Evolutionary conservation across 352 stramenopile species (phyloP), one percentile per base, ranked within the genome.

Genomic region (Globisporangium nagaii): DNA sequence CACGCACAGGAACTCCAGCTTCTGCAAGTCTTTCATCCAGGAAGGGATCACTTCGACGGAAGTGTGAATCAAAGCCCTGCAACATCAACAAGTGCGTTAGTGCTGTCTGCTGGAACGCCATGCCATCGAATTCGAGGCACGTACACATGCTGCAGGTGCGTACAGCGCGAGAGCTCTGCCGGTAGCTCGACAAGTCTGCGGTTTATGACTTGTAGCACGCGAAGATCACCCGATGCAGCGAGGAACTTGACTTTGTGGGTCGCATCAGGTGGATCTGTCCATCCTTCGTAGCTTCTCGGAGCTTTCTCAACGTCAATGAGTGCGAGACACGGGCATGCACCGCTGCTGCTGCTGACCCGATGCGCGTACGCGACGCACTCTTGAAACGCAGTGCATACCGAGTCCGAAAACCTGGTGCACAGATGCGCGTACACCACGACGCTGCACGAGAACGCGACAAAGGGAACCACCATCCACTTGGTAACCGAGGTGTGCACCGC

Each of bases 1-100:
- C 6, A 56, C 71, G 31, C 66, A 82, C 72, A 82, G 28, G 17
- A 68, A 79, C 24, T 78, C 42, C 0, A 82, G 57, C 7, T 64
- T 62, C 13, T 47, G 47, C 15, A 82, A 67, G 8, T 60, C 59
- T 25, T 63, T 68, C 6, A 54, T 28, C 70, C 70, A 79, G 2
- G 37, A n/a, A 4, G 70, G 70, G 2, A 79, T 25, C 6, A 15
- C 31, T 31, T 56, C 32, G 25, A 63, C 43, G 0, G 48, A 63
- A 2, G 60, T 71, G 28, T 72, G 67, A 6, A 71, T 51, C 7
- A 75, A 40, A 1, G 46, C 58, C 19, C 70, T 73, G 11, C n/a
- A n/a, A n/a, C n/a, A n/a, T n/a, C n/a, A n/a, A n/a, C n/a, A 39
- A 22, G 4, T 12, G 13, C 4, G 17, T 22, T 13, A 25, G 25